These are phyloP conservation scores for Suillus placidus DNA, from an alignment of 768 basidiomycete genomes.

Conservation along the genomic window DNA sequence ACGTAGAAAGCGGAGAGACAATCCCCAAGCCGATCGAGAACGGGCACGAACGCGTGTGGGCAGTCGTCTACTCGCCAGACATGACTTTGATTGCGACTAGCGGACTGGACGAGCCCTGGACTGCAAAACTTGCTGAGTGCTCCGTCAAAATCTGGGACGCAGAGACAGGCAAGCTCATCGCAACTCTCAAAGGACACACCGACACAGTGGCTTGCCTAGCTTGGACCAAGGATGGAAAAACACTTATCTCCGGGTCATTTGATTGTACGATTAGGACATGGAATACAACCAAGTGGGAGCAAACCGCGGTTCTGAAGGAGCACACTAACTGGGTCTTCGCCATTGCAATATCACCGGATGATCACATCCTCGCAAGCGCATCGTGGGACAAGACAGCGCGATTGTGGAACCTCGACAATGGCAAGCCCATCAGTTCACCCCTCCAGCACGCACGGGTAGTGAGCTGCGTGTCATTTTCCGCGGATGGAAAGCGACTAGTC, in stretches of 20 bases:
- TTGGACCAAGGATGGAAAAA: neutral
- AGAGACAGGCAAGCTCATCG: slow-evolving; percentile 1
- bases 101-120: neutral
- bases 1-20: neutral
- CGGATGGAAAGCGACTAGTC: neutral
- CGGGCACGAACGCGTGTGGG: rapidly evolving
- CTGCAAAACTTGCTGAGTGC: too few relatives aligned
- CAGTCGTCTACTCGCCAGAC: slow-evolving; percentile 6
- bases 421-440: neutral
- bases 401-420: neutral
- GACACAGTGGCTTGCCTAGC: neutral
- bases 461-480: neutral
- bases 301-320: too few relatives aligned
- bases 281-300: too few relatives aligned
- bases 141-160: slow-evolving; percentile 1
- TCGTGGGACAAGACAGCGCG: slow-evolving; percentile 9
- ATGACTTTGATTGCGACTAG: slow-evolving; percentile 3
- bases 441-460: neutral
- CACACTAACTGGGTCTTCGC: neutral
- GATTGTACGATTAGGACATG: neutral
- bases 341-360: neutral
- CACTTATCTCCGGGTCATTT: neutral
- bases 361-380: slow-evolving; percentile 10
- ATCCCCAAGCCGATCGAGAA: neutral
- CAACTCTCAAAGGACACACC: neutral